Conservation (phyloP, 495 filamentous ascomycete species). For the Penicillium odoratum region DNA sequence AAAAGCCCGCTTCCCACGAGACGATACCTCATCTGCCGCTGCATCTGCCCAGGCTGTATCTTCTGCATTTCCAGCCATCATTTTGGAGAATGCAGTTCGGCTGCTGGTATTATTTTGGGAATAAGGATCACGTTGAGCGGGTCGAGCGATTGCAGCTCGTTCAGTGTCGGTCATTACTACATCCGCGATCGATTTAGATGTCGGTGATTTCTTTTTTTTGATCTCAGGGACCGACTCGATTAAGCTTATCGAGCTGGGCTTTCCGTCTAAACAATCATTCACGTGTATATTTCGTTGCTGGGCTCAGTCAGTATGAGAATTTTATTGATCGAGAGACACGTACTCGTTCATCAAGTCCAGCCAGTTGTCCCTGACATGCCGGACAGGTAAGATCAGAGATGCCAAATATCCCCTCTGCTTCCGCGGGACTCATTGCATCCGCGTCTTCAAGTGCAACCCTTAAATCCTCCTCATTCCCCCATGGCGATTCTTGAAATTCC, state of each 20-base stretch:
- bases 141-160: constrained; percentile 67
- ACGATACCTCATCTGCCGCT: constrained; percentile 72
- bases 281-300: constrained; percentile 66
- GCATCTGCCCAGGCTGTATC: constrained; percentile 87
- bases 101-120: constrained; percentile 41
- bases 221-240: neutral
- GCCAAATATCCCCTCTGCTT: constrained; percentile 7
- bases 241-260: constrained; percentile 39
- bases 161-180: constrained; percentile 56
- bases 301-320: neutral
- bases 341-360: constrained; percentile 58
- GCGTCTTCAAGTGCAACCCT: neutral
- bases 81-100: constrained; percentile 78
- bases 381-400: constrained; percentile 57
- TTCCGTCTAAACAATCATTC: constrained; percentile 89
- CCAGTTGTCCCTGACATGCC: constrained; percentile 65
- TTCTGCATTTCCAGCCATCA: constrained; percentile 90
- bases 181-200: constrained; percentile 19
- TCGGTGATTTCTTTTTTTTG: neutral
- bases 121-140: constrained; percentile 76
- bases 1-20: constrained; percentile 86
- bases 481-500: constrained; percentile 43
- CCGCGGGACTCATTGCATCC: neutral
- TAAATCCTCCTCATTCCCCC: constrained; percentile 26
- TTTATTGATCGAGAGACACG: neutral